A percentile compares a stretch with the other conserved stretches of the same genome.
phyloP scores from a whole-genome alignment of 352 stramenopile genomes.

The Pelagophyceae sp. region DNA sequence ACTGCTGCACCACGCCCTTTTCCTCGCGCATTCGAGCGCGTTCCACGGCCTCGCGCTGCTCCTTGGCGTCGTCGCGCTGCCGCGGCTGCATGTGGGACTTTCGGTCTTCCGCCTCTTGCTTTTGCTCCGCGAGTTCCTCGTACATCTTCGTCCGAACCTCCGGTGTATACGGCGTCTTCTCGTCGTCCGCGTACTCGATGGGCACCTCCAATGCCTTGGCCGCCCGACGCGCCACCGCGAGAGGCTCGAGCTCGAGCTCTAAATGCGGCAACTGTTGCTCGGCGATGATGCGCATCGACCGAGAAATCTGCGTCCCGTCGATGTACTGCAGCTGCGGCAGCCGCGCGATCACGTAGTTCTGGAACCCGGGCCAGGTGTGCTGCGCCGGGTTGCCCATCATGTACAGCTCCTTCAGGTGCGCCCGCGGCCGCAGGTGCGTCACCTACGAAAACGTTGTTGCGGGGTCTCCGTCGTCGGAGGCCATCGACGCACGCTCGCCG shows the following conservation, averaged over 20 bases:
- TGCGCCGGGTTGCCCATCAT: conserved; percentile 83
- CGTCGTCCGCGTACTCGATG: conserved; percentile 27
- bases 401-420: conserved; percentile 80
- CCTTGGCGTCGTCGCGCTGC: conserved; percentile 67
- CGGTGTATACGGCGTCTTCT: conserved; percentile 35
- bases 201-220: conserved; percentile 13
- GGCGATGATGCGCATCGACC: conserved; percentile 69
- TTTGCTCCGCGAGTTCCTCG: conserved; percentile 80
- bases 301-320: conserved; percentile 76
- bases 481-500: conserved; percentile 43
- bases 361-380: conserved; percentile 55
- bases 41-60: conserved; percentile 60
- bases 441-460: too few species aligned
- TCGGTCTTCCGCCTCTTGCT: conserved; percentile 47
- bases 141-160: conserved; percentile 65
- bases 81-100: conserved; percentile 72
- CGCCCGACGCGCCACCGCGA: conserved; percentile 22
- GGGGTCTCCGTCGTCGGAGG: too few species aligned
- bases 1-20: conserved; percentile 48
- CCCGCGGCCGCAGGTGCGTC: conserved; percentile 58
- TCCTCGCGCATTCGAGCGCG: conserved; percentile 32
- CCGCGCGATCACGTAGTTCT: conserved; percentile 67
- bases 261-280: conserved; percentile 60
- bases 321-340: conserved; percentile 68
- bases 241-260: conserved; percentile 28